Evolutionary conservation across 306 rosid genomes (phyloP).

Genomic region (Mucuna pruriens): DNA sequence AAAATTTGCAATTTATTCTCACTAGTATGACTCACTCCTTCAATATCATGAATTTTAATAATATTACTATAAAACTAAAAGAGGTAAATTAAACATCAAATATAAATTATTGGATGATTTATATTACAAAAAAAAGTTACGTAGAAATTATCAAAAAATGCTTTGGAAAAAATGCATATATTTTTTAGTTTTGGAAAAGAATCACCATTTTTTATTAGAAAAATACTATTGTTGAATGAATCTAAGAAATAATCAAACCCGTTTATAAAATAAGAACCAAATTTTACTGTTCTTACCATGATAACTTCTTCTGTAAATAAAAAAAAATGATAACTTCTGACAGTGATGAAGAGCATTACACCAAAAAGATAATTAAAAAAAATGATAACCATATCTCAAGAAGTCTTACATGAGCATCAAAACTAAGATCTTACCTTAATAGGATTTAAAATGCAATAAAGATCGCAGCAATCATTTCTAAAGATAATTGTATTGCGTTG

Average conservation of each 20-base stretch:
- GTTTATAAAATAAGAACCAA: background rate
- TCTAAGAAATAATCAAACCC: background rate
- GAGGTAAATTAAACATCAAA: too few relatives aligned
- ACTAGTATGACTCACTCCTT: too few relatives aligned
- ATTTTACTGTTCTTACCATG: background rate
- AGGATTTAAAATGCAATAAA: background rate
- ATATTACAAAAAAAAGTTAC: too few relatives aligned
- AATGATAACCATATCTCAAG: background rate
- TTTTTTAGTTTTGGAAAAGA: too few relatives aligned
- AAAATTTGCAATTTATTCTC: too few relatives aligned
- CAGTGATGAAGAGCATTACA: background rate
- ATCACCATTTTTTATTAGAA: too few relatives aligned
- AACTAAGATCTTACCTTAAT: constrained; percentile 11
- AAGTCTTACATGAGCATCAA: background rate
- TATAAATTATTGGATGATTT: too few relatives aligned
- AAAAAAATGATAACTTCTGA: background rate
- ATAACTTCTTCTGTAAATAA: too few relatives aligned
- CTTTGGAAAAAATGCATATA: too few relatives aligned
- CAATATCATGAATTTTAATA: too few relatives aligned
- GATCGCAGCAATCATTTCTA: background rate
- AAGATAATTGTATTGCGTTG: background rate
- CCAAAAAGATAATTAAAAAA: background rate
- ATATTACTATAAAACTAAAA: too few relatives aligned
- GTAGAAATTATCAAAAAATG: too few relatives aligned
- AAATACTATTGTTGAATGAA: background rate